Base-by-base conservation (phyloP, 1,284 basidiomycete genomes). In the Gymnopus androsaceus region DNA sequence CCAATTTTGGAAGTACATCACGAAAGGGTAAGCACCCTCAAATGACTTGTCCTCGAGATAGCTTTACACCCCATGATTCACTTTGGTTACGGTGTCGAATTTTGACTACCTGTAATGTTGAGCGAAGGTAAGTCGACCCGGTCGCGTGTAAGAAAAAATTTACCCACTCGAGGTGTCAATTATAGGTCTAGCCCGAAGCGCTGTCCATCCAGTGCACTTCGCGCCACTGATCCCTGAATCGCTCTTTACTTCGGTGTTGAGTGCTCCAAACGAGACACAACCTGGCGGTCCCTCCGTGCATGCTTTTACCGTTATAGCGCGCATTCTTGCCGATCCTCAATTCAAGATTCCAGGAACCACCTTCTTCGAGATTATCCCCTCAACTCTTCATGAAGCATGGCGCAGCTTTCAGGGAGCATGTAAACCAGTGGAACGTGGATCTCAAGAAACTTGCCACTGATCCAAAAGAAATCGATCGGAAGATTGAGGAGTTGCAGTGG, bases 21-120 rank as follows among this genome's bases (percentile, higher is more conserved):
- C 61, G 62, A 14, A 48, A 45, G 21, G 62, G 63, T 7, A 59
- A 63, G 15, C 74, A 79, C 31, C 81, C 83, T 1, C 69, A 79
- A 59, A 87, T 90, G 86, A 66, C 88, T 2, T 80, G 76, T 59
- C 62, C 60, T 87, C 9, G 76, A 78, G 5, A 82, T 82, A 12
- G 67, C 88, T 14, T 44, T 88, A 0, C 88, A 90, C 57, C 85
- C 86, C 0, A 64, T 88, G 56, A 88, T 90, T 34, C 85, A 88
- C 58, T 61, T 73, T 1, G 86, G 84, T 1, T 85, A 84, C 65
- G 87, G 85, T 2, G 67, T 77, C 3, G 87, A 90, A 64, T 87
- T 89, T 61, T 76, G 77, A 4, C 64, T 88, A 12, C 77, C 75
- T 3, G 87, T 87, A 4, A 79, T 87, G 64, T 67, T 85, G 15